Evolutionary conservation across 345 rosid species (phyloP).

Genomic region (Kernera saxatilis): DNA sequence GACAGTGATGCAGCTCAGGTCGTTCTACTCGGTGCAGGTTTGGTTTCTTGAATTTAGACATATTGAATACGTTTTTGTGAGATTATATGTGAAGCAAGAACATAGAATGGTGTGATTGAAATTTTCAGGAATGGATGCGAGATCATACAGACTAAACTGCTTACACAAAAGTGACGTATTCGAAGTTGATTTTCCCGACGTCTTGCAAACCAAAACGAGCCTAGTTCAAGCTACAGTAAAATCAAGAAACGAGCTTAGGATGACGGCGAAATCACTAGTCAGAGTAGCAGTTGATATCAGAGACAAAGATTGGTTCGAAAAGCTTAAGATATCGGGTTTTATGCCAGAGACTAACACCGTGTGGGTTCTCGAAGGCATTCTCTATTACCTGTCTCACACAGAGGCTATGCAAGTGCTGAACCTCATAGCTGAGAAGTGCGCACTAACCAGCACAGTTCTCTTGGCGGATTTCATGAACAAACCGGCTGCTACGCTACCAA

Average conservation of each 20-base stretch:
- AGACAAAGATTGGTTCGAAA: slow-evolving; percentile 61
- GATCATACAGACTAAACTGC: slow-evolving; percentile 74
- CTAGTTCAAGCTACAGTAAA: slow-evolving; percentile 54
- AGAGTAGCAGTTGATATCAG: slow-evolving; percentile 78
- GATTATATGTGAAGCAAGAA: background rate
- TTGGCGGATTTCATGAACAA: slow-evolving; percentile 96
- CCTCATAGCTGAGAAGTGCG: slow-evolving; percentile 66
- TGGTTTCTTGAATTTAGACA: background rate
- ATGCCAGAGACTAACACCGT: slow-evolving; percentile 59
- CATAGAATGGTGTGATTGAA: background rate
- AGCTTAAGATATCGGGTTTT: slow-evolving; percentile 73
- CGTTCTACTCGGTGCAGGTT: slow-evolving; percentile 96
- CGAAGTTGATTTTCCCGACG: slow-evolving; percentile 85
- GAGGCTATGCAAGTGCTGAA: slow-evolving; percentile 88
- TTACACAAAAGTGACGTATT: slow-evolving; percentile 63
- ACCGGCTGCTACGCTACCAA: slow-evolving; percentile 63
- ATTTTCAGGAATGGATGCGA: slow-evolving; percentile 82
- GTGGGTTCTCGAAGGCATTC: slow-evolving; percentile 94
- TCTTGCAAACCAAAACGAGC: slow-evolving; percentile 57
- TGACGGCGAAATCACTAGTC: slow-evolving; percentile 65
- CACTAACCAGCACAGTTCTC: slow-evolving; percentile 58
- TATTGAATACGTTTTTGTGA: background rate
- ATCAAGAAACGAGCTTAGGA: slow-evolving; percentile 41
- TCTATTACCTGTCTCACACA: slow-evolving; percentile 74
- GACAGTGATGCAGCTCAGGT: slow-evolving; percentile 48